Evolutionary conservation across 148 eudicot genomes (phyloP).

Genomic region (Heliamphora exappendiculata): DNA sequence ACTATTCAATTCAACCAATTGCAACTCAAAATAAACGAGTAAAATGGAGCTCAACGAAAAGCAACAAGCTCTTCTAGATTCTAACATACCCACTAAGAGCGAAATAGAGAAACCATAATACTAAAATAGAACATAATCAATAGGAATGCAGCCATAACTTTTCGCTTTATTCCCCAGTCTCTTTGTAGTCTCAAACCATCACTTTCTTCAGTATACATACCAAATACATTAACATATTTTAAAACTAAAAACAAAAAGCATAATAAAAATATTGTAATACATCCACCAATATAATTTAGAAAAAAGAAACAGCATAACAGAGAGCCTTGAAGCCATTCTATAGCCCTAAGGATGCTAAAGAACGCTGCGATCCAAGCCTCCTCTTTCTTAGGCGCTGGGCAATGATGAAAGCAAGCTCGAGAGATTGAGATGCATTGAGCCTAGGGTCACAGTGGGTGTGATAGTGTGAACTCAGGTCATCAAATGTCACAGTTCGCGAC

Average conservation of each 20-base stretch:
- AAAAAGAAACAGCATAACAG: not conserved
- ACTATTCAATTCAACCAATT: too few relatives aligned
- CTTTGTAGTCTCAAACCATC: constrained; percentile 2
- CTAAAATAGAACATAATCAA: not conserved
- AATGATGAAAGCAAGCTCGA: constrained; percentile 50
- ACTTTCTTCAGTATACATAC: not conserved
- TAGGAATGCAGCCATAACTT: not conserved
- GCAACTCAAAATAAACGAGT: too few relatives aligned
- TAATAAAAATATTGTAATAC: not conserved
- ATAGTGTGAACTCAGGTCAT: constrained; percentile 53
- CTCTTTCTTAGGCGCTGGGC: constrained; percentile 54
- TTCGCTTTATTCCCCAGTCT: constrained; percentile 3
- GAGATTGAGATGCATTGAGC: constrained; percentile 54
- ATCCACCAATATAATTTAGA: not conserved
- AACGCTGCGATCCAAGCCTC: constrained; percentile 24
- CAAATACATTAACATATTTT: not conserved
- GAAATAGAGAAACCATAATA: not conserved
- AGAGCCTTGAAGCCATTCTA: constrained; percentile 12
- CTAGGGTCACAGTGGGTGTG: constrained; percentile 64
- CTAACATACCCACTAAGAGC: too few relatives aligned
- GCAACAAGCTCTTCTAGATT: not conserved
- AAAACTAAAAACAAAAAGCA: not conserved
- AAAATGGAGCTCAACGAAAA: not conserved
- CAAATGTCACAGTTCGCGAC: constrained; percentile 46
- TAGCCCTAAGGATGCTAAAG: constrained; percentile 12